Evolutionary conservation across 2,329 filamentous ascomycete species (phyloP), one percentile per base, ranked within the genome.

Genomic region (Lasiodiplodia gonubiensis): DNA sequence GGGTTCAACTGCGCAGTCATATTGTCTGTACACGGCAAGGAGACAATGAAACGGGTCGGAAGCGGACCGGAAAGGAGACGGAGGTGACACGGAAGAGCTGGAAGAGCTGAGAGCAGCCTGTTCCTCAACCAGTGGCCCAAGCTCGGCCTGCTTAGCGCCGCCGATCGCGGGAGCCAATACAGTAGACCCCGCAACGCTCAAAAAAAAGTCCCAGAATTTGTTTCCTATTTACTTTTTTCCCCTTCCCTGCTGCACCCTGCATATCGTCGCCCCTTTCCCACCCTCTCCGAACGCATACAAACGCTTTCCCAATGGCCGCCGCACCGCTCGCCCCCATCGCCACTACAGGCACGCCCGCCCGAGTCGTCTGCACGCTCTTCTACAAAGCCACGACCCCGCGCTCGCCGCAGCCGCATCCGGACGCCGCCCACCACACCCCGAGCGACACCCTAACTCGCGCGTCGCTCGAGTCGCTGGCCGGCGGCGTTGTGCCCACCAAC

Each of bases 401-500:
- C 59, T 63, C 59, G 18, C 59, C 59, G 27, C 59, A 48, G 42
- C 42, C 59, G 42, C 84, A 85, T 70, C 80, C 83, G 65, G 83
- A 85, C 70, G 77, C 80, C 33, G 79, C 81, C 0, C 76, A 78
- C 18, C 76, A 78, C 65, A 76, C 69, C 46, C 74, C 74, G 12
- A 68, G 67, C 68, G 77, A 74, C 65, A 67, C 69, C 33, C 74
- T 77, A 46, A 76, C 76, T n/a, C 69, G 73, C 23, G 75, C 73
- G 2, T 74, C 76, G 4, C 72, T 77, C 61, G 72, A 76, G 46
- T 68, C 71, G 16, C 72, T 78, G 23, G 79, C 78, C 39, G 79
- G 82, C 25, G 84, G 83, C 64, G 83, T 81, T 33, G 83, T 82
- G 1, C 84, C 84, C 12, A 84, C 84, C 27, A 76, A 81, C 49